A percentile compares a stretch with the other conserved stretches of the same genome.
Evolutionary conservation across 1,284 basidiomycete genomes (phyloP).

Genomic region (Papiliotrema fonsecae): DNA sequence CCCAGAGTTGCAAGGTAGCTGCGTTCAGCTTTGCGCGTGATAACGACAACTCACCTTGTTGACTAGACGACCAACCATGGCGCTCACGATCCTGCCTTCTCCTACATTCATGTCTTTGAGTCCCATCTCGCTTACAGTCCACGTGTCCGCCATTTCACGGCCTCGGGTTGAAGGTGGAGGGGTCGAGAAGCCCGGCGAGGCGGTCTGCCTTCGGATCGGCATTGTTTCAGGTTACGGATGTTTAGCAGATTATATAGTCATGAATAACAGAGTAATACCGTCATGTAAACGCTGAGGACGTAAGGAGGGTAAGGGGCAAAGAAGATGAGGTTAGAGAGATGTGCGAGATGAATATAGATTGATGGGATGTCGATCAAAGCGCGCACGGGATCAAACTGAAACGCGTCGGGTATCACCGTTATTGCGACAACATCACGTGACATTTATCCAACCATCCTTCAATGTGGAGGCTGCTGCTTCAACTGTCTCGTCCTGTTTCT

Average conservation of each 20-base stretch:
- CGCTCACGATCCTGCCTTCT: conserved; percentile 35
- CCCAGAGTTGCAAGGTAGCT: conserved; percentile 85
- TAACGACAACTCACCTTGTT: conserved; percentile 31
- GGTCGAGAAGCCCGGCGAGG: conserved; percentile 3
- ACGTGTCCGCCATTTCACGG: background rate
- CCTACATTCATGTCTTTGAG: conserved; percentile 8
- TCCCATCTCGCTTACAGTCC: background rate
- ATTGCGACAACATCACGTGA: no score
- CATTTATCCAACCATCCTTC: no score
- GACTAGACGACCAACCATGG: conserved; percentile 35
- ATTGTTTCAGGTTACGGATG: background rate
- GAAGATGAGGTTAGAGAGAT: background rate
- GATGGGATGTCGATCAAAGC: background rate
- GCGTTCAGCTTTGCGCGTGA: background rate
- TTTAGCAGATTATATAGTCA: background rate
- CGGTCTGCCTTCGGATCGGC: conserved; percentile 2
- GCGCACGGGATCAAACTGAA: background rate
- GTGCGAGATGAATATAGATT: background rate
- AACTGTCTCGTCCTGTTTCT: no score
- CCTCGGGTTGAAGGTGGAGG: background rate
- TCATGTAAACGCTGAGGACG: background rate
- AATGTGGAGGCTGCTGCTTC: no score
- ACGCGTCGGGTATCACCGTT: background rate
- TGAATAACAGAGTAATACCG: background rate
- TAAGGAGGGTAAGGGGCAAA: background rate